Percentiles rank a stretch among this genome's conserved stretches.
phyloP scores from a whole-genome alignment of 768 basidiomycete species.

The Chalciporus chontae region DNA sequence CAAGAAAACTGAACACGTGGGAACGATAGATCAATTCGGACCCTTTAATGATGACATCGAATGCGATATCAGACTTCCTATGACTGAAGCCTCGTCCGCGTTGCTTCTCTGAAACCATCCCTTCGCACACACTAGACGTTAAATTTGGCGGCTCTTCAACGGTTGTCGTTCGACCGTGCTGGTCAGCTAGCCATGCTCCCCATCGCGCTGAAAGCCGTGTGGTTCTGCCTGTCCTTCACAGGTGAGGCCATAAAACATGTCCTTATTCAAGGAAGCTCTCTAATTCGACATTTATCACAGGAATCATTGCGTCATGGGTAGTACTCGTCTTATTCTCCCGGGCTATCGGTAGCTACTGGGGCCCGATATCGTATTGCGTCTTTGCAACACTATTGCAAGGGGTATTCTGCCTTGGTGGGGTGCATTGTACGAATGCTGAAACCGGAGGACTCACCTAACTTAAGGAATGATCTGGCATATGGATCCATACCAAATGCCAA shows the following conservation, averaged over 20 bases:
- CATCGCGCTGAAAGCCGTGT: conserved; percentile 51
- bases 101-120: neutral
- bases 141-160: neutral
- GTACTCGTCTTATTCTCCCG: conserved; percentile 45
- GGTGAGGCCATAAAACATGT: conserved; percentile 34
- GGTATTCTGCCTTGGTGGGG: conserved; percentile 57
- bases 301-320: conserved; percentile 48
- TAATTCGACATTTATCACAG: conserved; percentile 29
- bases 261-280: neutral
- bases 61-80: neutral
- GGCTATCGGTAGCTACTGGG: conserved; percentile 45
- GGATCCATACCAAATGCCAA: conserved; percentile 59
- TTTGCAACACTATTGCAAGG: conserved; percentile 52
- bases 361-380: conserved; percentile 44
- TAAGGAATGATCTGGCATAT: conserved; percentile 63
- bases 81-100: neutral
- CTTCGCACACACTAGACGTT: neutral
- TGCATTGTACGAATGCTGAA: neutral
- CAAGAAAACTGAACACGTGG: conserved; percentile 2
- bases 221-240: conserved; percentile 55
- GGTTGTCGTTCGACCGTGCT: neutral
- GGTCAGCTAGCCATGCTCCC: conserved; percentile 42
- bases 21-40: conserved; percentile 5
- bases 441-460: neutral
- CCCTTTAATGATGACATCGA: neutral